phyloP scores from a whole-genome alignment of 2,329 filamentous ascomycete genomes.

The Aurifilum marmelostoma region DNA sequence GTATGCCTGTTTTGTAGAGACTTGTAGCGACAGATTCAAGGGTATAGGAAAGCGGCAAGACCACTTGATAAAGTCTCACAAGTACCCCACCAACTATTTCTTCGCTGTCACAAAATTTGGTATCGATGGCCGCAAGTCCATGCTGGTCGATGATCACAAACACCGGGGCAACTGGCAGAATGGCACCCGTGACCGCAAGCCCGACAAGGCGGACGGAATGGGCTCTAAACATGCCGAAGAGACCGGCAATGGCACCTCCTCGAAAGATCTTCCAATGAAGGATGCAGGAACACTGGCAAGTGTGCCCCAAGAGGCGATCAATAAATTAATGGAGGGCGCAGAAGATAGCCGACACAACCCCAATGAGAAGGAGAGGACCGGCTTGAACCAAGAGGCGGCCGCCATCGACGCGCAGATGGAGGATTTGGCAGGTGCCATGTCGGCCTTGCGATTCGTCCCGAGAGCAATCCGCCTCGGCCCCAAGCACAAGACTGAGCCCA shows the following conservation, averaged over 20 bases:
- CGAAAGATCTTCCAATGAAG: not conserved
- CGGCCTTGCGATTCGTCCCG: slow-evolving; percentile 71
- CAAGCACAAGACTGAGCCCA: slow-evolving; percentile 56
- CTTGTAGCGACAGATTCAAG: slow-evolving; percentile 81
- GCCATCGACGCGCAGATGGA: slow-evolving; percentile 60
- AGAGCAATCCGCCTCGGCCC: slow-evolving; percentile 68
- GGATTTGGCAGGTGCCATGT: slow-evolving; percentile 69
- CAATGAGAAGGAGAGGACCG: slow-evolving; percentile 56
- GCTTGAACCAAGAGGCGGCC: not conserved
- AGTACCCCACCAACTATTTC: slow-evolving; percentile 87
- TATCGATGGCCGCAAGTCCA: slow-evolving; percentile 81
- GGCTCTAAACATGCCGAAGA: not conserved
- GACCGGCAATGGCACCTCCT: not conserved
- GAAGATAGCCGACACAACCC: slow-evolving; percentile 27
- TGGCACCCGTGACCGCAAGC: slow-evolving; percentile 31
- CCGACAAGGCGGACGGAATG: slow-evolving; percentile 35
- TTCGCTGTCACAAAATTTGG: slow-evolving; percentile 86
- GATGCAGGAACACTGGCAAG: not conserved
- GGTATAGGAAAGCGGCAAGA: slow-evolving; percentile 82
- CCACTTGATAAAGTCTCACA: slow-evolving; percentile 93
- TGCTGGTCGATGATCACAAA: slow-evolving; percentile 66
- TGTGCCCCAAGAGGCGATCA: not conserved
- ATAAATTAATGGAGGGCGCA: not conserved
- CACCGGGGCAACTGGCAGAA: slow-evolving; percentile 44
- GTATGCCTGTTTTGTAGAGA: slow-evolving; percentile 89